These are phyloP conservation scores for Herpetospermum pedunculosum DNA, from an alignment of 306 rosid species.

Conservation along the genomic window DNA sequence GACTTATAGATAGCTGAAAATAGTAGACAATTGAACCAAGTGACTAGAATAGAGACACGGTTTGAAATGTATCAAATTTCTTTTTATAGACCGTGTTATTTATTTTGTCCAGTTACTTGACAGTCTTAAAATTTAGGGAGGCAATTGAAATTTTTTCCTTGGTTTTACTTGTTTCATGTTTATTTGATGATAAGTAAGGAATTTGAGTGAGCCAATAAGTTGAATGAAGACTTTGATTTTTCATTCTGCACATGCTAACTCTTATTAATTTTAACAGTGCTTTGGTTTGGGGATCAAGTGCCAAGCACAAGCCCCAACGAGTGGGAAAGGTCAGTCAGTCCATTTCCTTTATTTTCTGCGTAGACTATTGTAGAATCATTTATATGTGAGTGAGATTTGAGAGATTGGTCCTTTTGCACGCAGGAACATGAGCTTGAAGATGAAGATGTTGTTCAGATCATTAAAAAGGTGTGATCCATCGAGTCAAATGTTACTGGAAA, in stretches of 20 bases:
- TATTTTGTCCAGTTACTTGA: no score
- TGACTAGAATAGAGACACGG: no score
- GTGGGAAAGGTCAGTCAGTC: slow-evolving; percentile 86
- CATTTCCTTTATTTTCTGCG: background rate
- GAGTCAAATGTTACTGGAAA: background rate
- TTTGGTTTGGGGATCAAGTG: slow-evolving; percentile 96
- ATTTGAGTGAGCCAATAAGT: no score
- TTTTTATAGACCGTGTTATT: no score
- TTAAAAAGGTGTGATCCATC: slow-evolving; percentile 65
- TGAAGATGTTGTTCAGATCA: slow-evolving; percentile 95
- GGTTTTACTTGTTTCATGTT: no score
- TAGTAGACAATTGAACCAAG: no score
- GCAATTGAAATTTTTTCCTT: no score
- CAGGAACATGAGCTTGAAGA: slow-evolving; percentile 95
- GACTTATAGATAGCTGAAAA: no score
- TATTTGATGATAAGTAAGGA: no score
- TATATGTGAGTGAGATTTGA: background rate
- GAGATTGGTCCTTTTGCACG: background rate
- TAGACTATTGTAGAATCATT: background rate
- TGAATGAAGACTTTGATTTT: background rate
- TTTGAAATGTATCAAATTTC: no score
- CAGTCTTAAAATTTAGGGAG: no score
- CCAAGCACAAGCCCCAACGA: slow-evolving; percentile 92
- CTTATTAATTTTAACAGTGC: slow-evolving; percentile 46
- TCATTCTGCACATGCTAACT: slow-evolving; percentile 7